Evolutionary conservation across 1,284 basidiomycete genomes (phyloP).

Genomic region (Cutaneotrichosporon sp.): DNA sequence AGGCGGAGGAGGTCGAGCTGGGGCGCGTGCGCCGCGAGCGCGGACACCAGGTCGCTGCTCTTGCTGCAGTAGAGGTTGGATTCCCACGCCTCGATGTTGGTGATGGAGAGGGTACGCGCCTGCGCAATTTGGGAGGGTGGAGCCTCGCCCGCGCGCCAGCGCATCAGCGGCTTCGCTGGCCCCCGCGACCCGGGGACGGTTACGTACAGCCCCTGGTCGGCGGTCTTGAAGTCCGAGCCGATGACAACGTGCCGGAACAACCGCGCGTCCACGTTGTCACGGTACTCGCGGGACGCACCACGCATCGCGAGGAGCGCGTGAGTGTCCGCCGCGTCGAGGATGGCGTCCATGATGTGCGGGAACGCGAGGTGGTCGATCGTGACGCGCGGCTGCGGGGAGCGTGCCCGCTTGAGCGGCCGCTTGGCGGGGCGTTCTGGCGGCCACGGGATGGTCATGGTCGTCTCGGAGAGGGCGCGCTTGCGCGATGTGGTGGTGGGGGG

Average conservation of each 20-base stretch:
- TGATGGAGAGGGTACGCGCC: not conserved
- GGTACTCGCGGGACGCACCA: not conserved
- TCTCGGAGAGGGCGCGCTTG: not conserved
- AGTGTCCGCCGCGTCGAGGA: conserved; percentile 2
- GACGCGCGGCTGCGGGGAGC: not conserved
- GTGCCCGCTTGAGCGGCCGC: not conserved
- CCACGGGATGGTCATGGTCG: not conserved
- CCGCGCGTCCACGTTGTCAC: not conserved
- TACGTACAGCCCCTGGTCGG: conserved; percentile 5
- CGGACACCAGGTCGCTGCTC: not conserved
- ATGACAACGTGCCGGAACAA: conserved; percentile 8
- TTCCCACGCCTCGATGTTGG: conserved; percentile 7
- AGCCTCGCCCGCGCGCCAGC: not conserved
- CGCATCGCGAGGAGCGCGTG: conserved; percentile 4
- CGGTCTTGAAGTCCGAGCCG: conserved; percentile 1
- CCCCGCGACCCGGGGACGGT: conserved; percentile 3
- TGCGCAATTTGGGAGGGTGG: not conserved
- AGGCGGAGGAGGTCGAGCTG: not conserved
- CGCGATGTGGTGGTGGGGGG: not conserved
- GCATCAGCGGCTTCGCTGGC: not conserved
- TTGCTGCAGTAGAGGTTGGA: not conserved
- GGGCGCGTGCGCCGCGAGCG: not conserved
- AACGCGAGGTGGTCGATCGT: conserved; percentile 7
- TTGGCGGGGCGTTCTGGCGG: not conserved
- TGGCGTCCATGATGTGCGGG: conserved; percentile 3